These are phyloP conservation scores for Phylloporus sp. DNA, from an alignment of 768 basidiomycete species.

Conservation along the genomic window DNA sequence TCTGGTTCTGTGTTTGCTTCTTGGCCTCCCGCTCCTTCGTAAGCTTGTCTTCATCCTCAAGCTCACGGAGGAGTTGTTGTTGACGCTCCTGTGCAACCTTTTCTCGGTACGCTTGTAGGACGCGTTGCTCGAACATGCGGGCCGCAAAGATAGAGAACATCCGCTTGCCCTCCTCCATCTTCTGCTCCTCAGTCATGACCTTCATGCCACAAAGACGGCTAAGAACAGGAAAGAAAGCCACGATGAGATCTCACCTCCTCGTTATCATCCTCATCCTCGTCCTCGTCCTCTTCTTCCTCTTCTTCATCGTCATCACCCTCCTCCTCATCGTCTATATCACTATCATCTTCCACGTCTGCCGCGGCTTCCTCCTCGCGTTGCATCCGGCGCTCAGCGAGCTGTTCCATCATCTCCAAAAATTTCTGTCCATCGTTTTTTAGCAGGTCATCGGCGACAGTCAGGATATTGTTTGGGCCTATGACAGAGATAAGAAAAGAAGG, in stretches of 20 bases:
- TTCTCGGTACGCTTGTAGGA: conserved; percentile 93
- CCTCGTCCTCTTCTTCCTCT: conserved; percentile 64
- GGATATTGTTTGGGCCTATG: conserved; percentile 83
- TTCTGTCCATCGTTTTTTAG: conserved; percentile 98
- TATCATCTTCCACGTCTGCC: conserved; percentile 58
- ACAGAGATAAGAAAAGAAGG: conserved; percentile 18
- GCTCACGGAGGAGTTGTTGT: conserved; percentile 85
- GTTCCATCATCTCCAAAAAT: conserved; percentile 99
- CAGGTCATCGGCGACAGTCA: conserved; percentile 97
- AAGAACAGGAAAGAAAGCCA: conserved; percentile 6
- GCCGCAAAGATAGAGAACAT: conserved; percentile 99
- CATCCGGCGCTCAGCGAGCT: conserved; percentile 91
- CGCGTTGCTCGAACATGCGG: conserved; percentile 98
- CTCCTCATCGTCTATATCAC: conserved; percentile 57
- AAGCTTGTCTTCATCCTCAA: conserved; percentile 91
- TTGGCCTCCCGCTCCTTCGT: conserved; percentile 87
- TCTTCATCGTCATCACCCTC: conserved; percentile 61
- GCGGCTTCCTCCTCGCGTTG: conserved; percentile 77
- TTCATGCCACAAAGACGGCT: conserved; percentile 24
- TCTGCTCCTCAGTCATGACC: conserved; percentile 92
- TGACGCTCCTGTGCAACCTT: conserved; percentile 96
- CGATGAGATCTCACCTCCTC: conserved; percentile 38
- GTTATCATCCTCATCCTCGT: conserved; percentile 46
- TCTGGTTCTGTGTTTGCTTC: conserved; percentile 90
- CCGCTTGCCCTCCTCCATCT: conserved; percentile 98